Base-by-base conservation (phyloP, 305 asterid genomes). In the Fraxinus angustifolia region DNA sequence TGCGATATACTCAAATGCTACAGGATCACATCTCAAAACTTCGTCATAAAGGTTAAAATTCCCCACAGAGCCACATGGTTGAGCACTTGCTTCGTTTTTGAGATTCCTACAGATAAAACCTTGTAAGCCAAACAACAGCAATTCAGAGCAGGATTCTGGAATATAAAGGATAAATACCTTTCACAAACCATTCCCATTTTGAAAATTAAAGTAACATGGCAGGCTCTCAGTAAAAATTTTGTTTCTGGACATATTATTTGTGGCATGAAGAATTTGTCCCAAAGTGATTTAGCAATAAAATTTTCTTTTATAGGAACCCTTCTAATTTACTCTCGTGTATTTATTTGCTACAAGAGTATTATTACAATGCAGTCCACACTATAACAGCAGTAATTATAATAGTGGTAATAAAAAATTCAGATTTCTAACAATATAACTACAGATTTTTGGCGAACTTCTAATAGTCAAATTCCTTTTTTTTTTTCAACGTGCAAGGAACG, bases 11-110 rank as follows among this genome's bases (percentile, higher is more conserved):
- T 88, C 92, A 85, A 90, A 90, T 79, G 97, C 92, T 80, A 90
- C 91, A 48, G 97, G 85, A 83, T 91, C 91, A 62, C 85, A 91
- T 81, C 90, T 87, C 83, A 96, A 85, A 82, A 94, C 94, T 88
- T 90, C 97, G 83, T 91, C 89, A 83, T 84, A 86, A 79, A 88
- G 90, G 81, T 81, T 89, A 67, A 85, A 88, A 82, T 89, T 91
- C 78, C 92, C 97, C 77, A 72, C 84, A 45, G 85, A 83, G 36
- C 88, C 91, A 75, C 82, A 71, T 7, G 85, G 82, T 79, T 85
- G 90, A 76, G 82, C 82, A 84, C 78, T 83, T 81, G 84, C 93
- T 84, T 90, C 94, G 86, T 84, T 90, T 90, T 91, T 92, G 75
- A 96, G 94, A 89, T 92, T 93, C 94, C 99, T 96, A 89, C 82